Conservation (phyloP, 805 yeast species). For the Kuraishia molischiana region DNA sequence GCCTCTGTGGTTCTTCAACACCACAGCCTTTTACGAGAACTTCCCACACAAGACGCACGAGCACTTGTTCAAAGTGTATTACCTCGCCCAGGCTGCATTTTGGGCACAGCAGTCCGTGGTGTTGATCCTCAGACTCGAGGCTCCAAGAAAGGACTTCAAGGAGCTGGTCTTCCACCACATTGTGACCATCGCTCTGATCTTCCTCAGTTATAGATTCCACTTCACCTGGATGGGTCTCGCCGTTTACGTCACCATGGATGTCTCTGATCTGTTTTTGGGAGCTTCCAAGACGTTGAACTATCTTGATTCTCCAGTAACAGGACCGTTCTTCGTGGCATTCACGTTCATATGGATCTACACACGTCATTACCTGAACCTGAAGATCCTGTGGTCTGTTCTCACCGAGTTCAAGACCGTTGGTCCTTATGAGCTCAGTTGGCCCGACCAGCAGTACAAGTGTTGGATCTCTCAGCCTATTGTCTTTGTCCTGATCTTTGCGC, state of each 20-base stretch:
- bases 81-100: conserved; percentile 88
- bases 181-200: conserved; percentile 79
- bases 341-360: conserved; percentile 73
- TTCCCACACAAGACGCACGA: conserved; percentile 81
- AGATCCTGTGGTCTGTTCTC: conserved; percentile 72
- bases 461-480: conserved; percentile 92
- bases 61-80: conserved; percentile 65
- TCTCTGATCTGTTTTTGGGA: conserved; percentile 84
- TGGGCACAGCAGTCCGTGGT: conserved; percentile 96
- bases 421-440: conserved; percentile 70
- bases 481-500: conserved; percentile 62
- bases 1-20: conserved; percentile 86
- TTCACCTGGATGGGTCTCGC: conserved; percentile 94
- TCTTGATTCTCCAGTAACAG: conserved; percentile 54
- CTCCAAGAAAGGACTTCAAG: conserved; percentile 88
- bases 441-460: conserved; percentile 90
- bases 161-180: conserved; percentile 92
- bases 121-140: conserved; percentile 75
- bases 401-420: conserved; percentile 88
- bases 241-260: conserved; percentile 91
- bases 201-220: conserved; percentile 85
- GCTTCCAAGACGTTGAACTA: conserved; percentile 81
- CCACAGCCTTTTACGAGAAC: conserved; percentile 64
- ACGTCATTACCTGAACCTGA: conserved; percentile 79
- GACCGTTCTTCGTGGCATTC: conserved; percentile 61